Conservation (phyloP, 2,329 filamentous ascomycete genomes). For the Ophiostoma montium region DNA sequence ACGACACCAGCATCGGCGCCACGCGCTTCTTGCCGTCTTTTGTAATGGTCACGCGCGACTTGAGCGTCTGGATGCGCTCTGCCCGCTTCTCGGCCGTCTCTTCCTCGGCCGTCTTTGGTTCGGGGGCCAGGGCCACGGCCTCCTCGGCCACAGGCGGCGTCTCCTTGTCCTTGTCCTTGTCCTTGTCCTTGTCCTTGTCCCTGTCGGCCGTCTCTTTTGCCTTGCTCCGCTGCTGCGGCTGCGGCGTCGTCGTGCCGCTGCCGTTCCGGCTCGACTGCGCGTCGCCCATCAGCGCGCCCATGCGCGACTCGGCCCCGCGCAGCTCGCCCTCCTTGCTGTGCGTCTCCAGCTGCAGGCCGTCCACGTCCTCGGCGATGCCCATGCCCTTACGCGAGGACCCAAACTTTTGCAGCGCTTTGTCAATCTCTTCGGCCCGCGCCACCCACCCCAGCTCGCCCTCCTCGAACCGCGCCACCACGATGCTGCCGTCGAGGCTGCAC, state of each 20-base stretch:
- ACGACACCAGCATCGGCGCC: slow-evolving; percentile 79
- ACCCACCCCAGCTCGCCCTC: slow-evolving; percentile 82
- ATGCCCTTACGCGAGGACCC: slow-evolving; percentile 77
- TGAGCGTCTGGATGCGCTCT: slow-evolving; percentile 48
- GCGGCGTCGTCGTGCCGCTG: slow-evolving; percentile 18
- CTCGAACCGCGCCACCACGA: slow-evolving; percentile 70
- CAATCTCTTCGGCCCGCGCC: slow-evolving; percentile 74
- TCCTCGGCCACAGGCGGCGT: neutral
- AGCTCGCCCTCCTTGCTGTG: slow-evolving; percentile 85
- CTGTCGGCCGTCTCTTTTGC: slow-evolving; percentile 18
- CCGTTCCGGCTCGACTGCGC: slow-evolving; percentile 30
- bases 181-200: slow-evolving; percentile 12
- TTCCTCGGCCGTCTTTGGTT: slow-evolving; percentile 19
- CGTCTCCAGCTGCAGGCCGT: slow-evolving; percentile 76
- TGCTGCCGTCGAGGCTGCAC: slow-evolving; percentile 78
- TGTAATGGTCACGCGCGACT: slow-evolving; percentile 83
- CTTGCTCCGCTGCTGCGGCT: neutral
- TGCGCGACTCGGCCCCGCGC: slow-evolving; percentile 79
- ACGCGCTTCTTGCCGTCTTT: slow-evolving; percentile 97
- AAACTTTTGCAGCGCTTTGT: slow-evolving; percentile 84
- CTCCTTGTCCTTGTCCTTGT: slow-evolving; percentile 4
- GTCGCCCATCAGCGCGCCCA: slow-evolving; percentile 98
- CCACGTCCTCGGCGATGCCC: slow-evolving; percentile 84
- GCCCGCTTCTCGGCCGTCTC: slow-evolving; percentile 39
- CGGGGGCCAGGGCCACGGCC: no score